Conservation (phyloP, 148 eudicot genomes). For the Dianthus caryophyllus region DNA sequence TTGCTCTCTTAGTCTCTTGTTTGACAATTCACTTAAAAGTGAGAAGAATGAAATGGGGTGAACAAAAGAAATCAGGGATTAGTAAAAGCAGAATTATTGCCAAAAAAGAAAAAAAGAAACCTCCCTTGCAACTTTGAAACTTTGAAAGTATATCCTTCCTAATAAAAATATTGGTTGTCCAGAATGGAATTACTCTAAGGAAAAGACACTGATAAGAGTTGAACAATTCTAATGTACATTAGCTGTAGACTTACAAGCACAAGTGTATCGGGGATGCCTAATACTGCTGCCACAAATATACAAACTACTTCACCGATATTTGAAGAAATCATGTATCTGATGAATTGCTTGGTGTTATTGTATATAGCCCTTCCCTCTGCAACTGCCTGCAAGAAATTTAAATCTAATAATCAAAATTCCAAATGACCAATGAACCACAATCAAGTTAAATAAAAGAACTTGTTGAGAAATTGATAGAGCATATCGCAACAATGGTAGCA, state of each 20-base stretch:
- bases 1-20: no score
- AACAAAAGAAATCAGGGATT: no score
- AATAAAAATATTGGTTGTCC: neutral
- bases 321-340: conserved; percentile 99
- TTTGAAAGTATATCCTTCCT: neutral
- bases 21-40: no score
- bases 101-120: neutral
- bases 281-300: conserved; percentile 97
- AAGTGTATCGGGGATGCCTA: conserved; percentile 99
- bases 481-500: conserved; percentile 96
- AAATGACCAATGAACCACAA: neutral
- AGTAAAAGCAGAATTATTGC: conserved; percentile 5
- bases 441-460: neutral
- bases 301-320: conserved; percentile 99
- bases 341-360: conserved; percentile 98
- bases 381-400: conserved; percentile 68
- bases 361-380: conserved; percentile 99
- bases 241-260: conserved; percentile 69
- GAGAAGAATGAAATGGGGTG: no score
- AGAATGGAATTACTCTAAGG: neutral
- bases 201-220: conserved; percentile 6
- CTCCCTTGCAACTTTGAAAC: no score
- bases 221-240: neutral
- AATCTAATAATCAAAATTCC: conserved; percentile 4
- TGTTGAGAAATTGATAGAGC: conserved; percentile 9